These are phyloP conservation scores for Lactarius sp. DNA, from an alignment of 768 basidiomycete species.

Conservation along the genomic window DNA sequence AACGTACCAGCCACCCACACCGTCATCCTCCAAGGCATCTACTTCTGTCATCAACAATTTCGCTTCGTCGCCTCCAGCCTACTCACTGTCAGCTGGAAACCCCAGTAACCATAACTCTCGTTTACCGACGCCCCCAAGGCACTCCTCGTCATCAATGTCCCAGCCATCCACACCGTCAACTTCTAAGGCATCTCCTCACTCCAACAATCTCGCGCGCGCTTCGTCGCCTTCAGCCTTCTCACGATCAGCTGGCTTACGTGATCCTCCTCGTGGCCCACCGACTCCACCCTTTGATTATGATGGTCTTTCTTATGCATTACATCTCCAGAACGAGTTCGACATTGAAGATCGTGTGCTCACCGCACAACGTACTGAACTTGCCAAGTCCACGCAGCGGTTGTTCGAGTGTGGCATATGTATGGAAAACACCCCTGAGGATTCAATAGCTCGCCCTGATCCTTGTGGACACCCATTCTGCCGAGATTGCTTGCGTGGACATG, in stretches of 20 bases:
- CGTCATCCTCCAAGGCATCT: neutral
- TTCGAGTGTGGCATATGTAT: conserved; percentile 57
- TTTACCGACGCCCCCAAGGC: neutral
- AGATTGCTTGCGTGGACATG: conserved; percentile 43
- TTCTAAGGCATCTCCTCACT: neutral
- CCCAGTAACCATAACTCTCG: neutral
- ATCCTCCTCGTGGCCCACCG: neutral
- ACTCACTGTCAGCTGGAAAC: neutral
- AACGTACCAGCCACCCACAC: neutral
- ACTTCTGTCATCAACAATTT: neutral
- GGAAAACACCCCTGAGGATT: conserved; percentile 43
- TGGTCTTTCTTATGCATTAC: too few relatives aligned
- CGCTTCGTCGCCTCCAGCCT: neutral
- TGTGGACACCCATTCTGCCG: conserved; percentile 55
- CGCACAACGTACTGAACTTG: too few relatives aligned
- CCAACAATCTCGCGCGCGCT: too few relatives aligned
- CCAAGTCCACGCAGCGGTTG: neutral
- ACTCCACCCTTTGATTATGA: conserved; percentile 21
- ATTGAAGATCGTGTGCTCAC: too few relatives aligned
- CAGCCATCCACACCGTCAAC: neutral
- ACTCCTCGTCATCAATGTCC: neutral
- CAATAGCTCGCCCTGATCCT: conserved; percentile 38
- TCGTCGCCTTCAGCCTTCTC: neutral
- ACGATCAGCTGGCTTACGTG: neutral
- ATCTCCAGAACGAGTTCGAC: too few relatives aligned